A percentile compares a stretch with the other conserved stretches of the same genome.
Evolutionary conservation across 441 rosid species (phyloP).

Genomic region (Gossypium aridum): DNA sequence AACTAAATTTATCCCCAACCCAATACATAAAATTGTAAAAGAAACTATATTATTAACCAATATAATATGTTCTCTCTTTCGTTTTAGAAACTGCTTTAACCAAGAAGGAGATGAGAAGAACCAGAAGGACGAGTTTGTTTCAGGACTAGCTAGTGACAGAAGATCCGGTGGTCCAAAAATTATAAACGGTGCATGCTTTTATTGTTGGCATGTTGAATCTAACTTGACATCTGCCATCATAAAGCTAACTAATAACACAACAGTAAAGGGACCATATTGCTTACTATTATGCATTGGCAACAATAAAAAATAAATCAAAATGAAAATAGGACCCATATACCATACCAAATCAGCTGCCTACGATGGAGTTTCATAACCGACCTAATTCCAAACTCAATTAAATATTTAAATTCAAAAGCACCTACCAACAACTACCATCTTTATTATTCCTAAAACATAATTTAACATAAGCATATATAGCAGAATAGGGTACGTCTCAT

Average conservation of each 20-base stretch:
- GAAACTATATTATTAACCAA: no score
- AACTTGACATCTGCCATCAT: conserved; percentile 10
- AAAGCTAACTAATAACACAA: neutral
- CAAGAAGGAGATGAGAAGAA: no score
- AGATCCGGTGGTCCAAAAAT: neutral
- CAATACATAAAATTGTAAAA: no score
- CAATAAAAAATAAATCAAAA: neutral
- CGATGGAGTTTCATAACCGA: neutral
- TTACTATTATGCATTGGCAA: neutral
- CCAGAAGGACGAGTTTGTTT: no score
- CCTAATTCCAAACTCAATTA: conserved; percentile 10
- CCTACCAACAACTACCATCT: neutral
- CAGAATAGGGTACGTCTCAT: conserved; percentile 3
- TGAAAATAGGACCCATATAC: no score
- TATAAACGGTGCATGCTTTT: neutral
- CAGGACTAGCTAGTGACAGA: no score
- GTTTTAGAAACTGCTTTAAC: no score
- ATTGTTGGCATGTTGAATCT: neutral
- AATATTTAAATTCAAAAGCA: neutral
- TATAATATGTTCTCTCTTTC: no score
- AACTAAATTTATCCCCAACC: no score
- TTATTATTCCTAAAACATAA: neutral
- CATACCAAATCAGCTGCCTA: neutral
- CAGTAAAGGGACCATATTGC: neutral
- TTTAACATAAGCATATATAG: neutral